Conservation (phyloP, 2,329 filamentous ascomycete genomes). For the Pezicula neosporulosa region DNA sequence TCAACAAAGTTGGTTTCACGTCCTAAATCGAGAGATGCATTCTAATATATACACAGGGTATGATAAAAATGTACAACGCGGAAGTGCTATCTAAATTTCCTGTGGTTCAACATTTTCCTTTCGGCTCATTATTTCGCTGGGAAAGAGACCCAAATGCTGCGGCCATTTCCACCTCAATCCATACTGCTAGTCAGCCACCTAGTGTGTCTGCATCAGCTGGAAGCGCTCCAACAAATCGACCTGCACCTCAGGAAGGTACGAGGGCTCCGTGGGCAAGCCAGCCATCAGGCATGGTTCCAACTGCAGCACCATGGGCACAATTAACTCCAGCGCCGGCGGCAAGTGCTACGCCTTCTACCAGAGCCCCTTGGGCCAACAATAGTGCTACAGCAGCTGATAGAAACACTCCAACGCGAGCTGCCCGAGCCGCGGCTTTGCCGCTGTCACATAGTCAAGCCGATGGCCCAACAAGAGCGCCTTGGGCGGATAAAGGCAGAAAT, state of each 20-base stretch:
- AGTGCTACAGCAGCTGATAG: not conserved
- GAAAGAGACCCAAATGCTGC: constrained; percentile 61
- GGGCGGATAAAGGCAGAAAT: constrained; percentile 20
- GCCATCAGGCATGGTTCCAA: constrained; percentile 12
- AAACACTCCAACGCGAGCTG: not conserved
- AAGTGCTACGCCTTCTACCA: constrained; percentile 27
- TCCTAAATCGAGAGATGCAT: not conserved
- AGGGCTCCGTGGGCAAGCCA: constrained; percentile 23
- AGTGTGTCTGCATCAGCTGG: constrained; percentile 8
- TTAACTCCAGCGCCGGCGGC: constrained; percentile 16
- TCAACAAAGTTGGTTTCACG: constrained; percentile 67
- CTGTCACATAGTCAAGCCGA: constrained; percentile 9
- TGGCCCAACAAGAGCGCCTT: constrained; percentile 33
- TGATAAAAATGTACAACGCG: constrained; percentile 99
- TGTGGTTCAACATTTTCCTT: constrained; percentile 94
- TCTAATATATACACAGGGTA: constrained; percentile 55
- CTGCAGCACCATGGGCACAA: constrained; percentile 23
- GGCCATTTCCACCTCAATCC: constrained; percentile 45
- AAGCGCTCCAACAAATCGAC: constrained; percentile 12
- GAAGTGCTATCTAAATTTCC: constrained; percentile 97
- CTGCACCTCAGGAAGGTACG: constrained; percentile 17
- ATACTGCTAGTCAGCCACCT: constrained; percentile 53
- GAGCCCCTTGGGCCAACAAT: constrained; percentile 28
- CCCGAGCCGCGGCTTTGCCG: constrained; percentile 3
- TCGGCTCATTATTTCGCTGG: constrained; percentile 79